These are phyloP conservation scores for Arthrobotrys conoides DNA, from an alignment of 2,329 filamentous ascomycete genomes.

Conservation along the genomic window DNA sequence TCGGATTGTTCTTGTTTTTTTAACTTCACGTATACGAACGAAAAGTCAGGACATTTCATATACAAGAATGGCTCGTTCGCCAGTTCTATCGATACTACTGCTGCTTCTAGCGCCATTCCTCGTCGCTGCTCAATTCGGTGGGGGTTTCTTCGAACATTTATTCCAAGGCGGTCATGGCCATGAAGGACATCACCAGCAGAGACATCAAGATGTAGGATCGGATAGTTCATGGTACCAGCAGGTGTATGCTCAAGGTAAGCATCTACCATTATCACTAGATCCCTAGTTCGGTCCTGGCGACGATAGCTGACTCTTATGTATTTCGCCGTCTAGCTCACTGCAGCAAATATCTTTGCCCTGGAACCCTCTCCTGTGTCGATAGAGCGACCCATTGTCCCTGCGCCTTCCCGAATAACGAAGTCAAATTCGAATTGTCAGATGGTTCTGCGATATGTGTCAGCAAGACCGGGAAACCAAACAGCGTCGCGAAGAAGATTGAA, in stretches of 20 bases:
- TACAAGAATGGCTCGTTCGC: slow-evolving; percentile 23
- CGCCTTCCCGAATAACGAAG: slow-evolving; percentile 80
- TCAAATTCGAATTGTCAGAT: slow-evolving; percentile 81
- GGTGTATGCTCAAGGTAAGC: slow-evolving; percentile 77
- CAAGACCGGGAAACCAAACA: slow-evolving; percentile 77
- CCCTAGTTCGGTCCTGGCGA: neutral
- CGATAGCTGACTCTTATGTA: slow-evolving; percentile 23
- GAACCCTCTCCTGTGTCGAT: slow-evolving; percentile 93
- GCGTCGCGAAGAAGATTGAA: slow-evolving; percentile 82
- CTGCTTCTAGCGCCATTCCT: slow-evolving; percentile 74
- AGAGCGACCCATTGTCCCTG: slow-evolving; percentile 98
- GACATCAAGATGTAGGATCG: slow-evolving; percentile 84
- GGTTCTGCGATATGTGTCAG: slow-evolving; percentile 81
- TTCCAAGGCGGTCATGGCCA: slow-evolving; percentile 76
- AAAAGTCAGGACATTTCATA: neutral
- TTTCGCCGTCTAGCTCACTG: slow-evolving; percentile 77
- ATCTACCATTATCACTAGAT: neutral
- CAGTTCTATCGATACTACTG: slow-evolving; percentile 62
- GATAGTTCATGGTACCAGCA: slow-evolving; percentile 85
- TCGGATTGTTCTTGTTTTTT: neutral
- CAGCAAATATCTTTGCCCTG: slow-evolving; percentile 93
- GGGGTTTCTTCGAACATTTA: slow-evolving; percentile 95
- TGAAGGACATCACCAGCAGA: slow-evolving; percentile 70
- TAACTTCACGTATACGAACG: neutral
- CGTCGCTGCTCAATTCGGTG: slow-evolving; percentile 79